Conservation (phyloP, 768 basidiomycete species). For the Pisolithus orientalis region DNA sequence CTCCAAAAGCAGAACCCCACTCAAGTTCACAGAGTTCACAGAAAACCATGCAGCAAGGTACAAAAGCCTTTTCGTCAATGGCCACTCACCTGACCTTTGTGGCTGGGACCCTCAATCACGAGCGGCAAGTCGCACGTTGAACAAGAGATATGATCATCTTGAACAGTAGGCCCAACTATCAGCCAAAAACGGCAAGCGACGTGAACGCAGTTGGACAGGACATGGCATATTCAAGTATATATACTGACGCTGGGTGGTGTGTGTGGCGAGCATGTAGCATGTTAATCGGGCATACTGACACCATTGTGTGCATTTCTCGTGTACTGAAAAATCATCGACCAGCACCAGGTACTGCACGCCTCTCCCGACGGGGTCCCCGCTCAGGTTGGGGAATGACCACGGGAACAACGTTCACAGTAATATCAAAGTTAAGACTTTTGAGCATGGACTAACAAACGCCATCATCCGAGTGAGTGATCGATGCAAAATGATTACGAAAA, state of each 20-base stretch:
- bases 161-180: too few relatives aligned
- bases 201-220: background rate
- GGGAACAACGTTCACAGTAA: conserved; percentile 64
- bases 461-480: background rate
- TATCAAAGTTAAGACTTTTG: conserved; percentile 89
- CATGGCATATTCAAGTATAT: background rate
- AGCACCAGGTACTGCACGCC: conserved; percentile 79
- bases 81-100: too few relatives aligned
- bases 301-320: background rate
- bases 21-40: too few relatives aligned
- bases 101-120: too few relatives aligned
- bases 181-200: background rate
- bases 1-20: too few relatives aligned
- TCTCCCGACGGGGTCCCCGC: conserved; percentile 66
- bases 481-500: too few relatives aligned
- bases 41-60: too few relatives aligned
- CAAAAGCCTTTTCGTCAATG: too few relatives aligned
- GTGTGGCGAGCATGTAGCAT: background rate
- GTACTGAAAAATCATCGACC: conserved; percentile 35
- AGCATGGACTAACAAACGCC: conserved; percentile 66
- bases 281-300: background rate
- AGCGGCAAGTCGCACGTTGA: too few relatives aligned
- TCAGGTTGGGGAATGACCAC: conserved; percentile 63
- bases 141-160: too few relatives aligned
- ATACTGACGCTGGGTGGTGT: background rate